Evolutionary conservation across 2,329 filamentous ascomycete species (phyloP).

Genomic region (Aspergillus clavatus): DNA sequence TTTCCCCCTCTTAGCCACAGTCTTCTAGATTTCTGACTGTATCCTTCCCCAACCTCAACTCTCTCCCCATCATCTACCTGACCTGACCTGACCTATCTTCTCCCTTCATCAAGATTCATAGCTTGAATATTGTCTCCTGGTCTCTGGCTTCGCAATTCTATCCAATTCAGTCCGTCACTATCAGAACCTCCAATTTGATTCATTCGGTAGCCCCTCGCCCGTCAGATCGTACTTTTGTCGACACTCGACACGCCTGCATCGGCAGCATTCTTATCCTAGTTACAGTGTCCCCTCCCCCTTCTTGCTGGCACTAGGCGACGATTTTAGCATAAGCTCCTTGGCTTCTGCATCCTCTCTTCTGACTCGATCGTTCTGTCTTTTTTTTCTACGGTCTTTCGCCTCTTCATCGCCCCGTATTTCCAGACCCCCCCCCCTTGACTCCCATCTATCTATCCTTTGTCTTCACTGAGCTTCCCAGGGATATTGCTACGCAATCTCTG

Average conservation of each 20-base stretch:
- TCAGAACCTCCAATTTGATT: neutral
- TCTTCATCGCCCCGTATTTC: neutral
- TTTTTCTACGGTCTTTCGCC: constrained; percentile 3
- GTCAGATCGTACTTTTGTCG: neutral
- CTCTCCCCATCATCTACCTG: too few relatives aligned
- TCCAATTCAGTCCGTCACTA: neutral
- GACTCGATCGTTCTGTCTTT: constrained; percentile 4
- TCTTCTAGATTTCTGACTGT: too few relatives aligned
- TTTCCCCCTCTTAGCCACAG: too few relatives aligned
- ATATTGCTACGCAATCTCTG: neutral
- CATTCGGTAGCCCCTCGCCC: neutral
- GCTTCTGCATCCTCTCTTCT: neutral
- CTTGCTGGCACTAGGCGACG: neutral
- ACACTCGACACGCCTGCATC: neutral
- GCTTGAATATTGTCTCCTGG: too few relatives aligned
- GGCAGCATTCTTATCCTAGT: neutral
- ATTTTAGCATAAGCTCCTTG: neutral
- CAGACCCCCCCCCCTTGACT: too few relatives aligned
- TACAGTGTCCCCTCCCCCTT: neutral
- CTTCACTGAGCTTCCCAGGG: neutral
- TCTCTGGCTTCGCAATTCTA: too few relatives aligned
- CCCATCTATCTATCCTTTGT: neutral
- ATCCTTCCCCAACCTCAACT: too few relatives aligned
- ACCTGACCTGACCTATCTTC: too few relatives aligned
- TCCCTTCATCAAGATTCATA: too few relatives aligned